Conservation (phyloP, 176 grass and related monocot genomes). For the Oropetium thomaeum region DNA sequence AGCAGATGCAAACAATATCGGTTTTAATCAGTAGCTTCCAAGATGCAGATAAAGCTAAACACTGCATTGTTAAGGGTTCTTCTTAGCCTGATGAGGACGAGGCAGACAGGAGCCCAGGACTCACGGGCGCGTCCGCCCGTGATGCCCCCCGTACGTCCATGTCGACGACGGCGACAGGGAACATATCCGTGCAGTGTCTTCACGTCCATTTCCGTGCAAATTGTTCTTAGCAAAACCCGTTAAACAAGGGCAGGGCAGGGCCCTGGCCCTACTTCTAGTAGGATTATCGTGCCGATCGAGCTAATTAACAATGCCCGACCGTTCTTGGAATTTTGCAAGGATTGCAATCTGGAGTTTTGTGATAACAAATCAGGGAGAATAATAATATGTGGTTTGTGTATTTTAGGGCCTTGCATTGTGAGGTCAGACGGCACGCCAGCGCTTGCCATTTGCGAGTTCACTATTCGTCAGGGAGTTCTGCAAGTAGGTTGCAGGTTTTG, state of each 20-base stretch:
- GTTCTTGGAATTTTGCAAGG: background rate
- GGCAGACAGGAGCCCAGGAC: slow-evolving; percentile 54
- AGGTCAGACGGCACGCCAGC: slow-evolving; percentile 10
- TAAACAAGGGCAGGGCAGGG: slow-evolving; percentile 9
- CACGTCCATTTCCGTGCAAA: background rate
- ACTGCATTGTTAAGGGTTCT: slow-evolving; percentile 1
- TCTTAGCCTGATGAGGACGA: slow-evolving; percentile 25
- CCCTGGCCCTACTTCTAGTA: no score
- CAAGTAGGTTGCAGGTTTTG: background rate
- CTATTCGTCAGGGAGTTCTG: background rate
- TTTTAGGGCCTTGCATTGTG: background rate
- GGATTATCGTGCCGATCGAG: no score
- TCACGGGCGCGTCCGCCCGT: slow-evolving; percentile 54
- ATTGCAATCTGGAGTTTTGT: background rate
- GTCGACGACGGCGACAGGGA: background rate
- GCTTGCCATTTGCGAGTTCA: slow-evolving; percentile 1
- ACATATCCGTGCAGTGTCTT: background rate
- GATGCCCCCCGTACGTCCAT: slow-evolving; percentile 29
- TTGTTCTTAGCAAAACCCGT: background rate
- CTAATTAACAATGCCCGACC: background rate
- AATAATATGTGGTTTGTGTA: background rate
- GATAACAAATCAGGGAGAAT: no score
- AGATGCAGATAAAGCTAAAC: slow-evolving; percentile 1
- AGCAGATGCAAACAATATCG: no score
- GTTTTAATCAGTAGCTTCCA: slow-evolving; percentile 28